These are phyloP conservation scores for Golubevia pallescens DNA, from an alignment of 1,284 basidiomycete species.

Conservation along the genomic window DNA sequence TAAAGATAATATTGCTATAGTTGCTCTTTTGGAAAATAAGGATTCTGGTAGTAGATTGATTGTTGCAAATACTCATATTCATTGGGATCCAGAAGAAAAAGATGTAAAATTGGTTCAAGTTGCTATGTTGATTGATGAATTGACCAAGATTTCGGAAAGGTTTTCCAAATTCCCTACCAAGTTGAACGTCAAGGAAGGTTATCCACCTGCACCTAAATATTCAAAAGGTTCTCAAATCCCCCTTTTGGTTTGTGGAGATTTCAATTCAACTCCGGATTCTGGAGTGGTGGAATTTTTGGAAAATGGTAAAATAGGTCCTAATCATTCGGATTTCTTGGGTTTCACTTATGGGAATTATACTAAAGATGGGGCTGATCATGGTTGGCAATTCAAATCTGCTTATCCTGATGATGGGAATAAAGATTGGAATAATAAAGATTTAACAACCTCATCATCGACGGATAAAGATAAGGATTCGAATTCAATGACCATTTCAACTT, in stretches of 20 bases:
- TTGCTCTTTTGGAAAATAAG: slow-evolving; percentile 85
- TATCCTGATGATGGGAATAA: slow-evolving; percentile 74
- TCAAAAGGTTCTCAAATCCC: slow-evolving; percentile 86
- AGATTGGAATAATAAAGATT: too few relatives aligned
- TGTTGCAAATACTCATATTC: slow-evolving; percentile 88
- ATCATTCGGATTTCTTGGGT: slow-evolving; percentile 90
- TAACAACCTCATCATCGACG: too few relatives aligned
- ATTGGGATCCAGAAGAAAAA: slow-evolving; percentile 89
- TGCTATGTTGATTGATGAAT: slow-evolving; percentile 88
- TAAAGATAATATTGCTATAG: slow-evolving; percentile 91
- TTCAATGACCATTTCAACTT: too few relatives aligned
- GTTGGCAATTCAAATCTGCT: slow-evolving; percentile 80
- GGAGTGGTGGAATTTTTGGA: slow-evolving; percentile 92
- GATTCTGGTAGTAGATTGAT: slow-evolving; percentile 85
- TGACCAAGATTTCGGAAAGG: slow-evolving; percentile 83
- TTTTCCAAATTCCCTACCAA: slow-evolving; percentile 86
- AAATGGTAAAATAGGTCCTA: slow-evolving; percentile 71
- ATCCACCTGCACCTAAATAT: slow-evolving; percentile 72
- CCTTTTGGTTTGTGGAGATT: slow-evolving; percentile 88
- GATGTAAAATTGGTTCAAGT: slow-evolving; percentile 98
- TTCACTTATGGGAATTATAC: slow-evolving; percentile 93
- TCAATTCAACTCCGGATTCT: slow-evolving; percentile 85
- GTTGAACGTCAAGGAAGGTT: slow-evolving; percentile 61
- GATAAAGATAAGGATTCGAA: too few relatives aligned
- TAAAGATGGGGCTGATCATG: slow-evolving; percentile 82